phyloP scores from a whole-genome alignment of 257 asterid genomes.

The Nicotiana attenuata region DNA sequence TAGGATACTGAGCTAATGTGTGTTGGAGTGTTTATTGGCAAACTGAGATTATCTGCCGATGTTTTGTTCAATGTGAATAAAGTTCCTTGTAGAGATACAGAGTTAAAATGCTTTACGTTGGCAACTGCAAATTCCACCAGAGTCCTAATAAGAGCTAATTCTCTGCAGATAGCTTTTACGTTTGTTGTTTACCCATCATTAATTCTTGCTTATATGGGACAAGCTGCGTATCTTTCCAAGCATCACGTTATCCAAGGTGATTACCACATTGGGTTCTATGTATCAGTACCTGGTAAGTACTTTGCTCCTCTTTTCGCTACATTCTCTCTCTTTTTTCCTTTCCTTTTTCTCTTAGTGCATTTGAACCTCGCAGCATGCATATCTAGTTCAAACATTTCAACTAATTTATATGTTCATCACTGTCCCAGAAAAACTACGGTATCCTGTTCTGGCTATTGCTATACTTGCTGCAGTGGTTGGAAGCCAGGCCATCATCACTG shows the following conservation, averaged over 20 bases:
- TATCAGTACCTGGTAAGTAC: conserved; percentile 76
- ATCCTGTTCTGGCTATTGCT: conserved; percentile 94
- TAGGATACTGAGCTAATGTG: neutral
- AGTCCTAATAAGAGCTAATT: neutral
- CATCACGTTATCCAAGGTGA: conserved; percentile 69
- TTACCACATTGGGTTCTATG: conserved; percentile 80
- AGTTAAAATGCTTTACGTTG: neutral
- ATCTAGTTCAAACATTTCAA: neutral
- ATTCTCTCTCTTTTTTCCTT: neutral
- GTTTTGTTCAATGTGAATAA: neutral
- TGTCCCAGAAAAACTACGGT: conserved; percentile 59
- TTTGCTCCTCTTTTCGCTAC: neutral
- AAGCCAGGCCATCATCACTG: conserved; percentile 93
- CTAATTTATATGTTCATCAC: neutral
- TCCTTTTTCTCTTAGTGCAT: neutral
- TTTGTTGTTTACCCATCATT: conserved; percentile 82
- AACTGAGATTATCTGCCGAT: neutral
- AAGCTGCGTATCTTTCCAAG: conserved; percentile 94
- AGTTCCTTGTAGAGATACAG: neutral
- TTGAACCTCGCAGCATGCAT: neutral
- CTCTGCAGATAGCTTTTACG: conserved; percentile 76
- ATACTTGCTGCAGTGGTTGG: conserved; percentile 98
- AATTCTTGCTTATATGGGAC: conserved; percentile 98
- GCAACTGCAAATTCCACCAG: neutral
- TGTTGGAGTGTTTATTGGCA: neutral